A percentile compares a stretch with the other conserved stretches of the same genome.
Conservation (phyloP, 371 early-diverging fungal species). For the Mucor velutinosus region DNA sequence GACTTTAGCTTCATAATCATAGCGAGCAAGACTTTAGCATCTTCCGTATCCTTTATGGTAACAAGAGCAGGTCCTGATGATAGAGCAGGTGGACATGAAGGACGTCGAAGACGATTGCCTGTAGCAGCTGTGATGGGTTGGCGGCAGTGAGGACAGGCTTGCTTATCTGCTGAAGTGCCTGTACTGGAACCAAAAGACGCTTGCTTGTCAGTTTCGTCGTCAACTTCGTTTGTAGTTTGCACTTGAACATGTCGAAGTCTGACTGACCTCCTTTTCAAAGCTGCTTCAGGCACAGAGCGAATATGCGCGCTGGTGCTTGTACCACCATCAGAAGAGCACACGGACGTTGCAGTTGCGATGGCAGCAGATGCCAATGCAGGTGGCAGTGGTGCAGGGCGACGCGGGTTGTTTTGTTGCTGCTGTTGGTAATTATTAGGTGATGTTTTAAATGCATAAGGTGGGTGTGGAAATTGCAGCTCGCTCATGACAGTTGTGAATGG, state of each 20-base stretch:
- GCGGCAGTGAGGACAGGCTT: conserved; percentile 41
- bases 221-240: conserved; percentile 20
- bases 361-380: conserved; percentile 40
- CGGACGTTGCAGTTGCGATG: conserved; percentile 26
- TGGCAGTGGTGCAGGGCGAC: conserved; percentile 40
- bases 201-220: not conserved
- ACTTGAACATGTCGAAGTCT: conserved; percentile 43
- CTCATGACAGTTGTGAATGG: conserved; percentile 14
- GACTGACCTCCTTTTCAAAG: conserved; percentile 36
- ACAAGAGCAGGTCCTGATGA: conserved; percentile 17
- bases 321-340: conserved; percentile 7
- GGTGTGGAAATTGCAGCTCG: conserved; percentile 33
- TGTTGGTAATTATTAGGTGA: not conserved
- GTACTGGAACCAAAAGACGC: not conserved
- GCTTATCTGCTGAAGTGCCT: not conserved
- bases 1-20: conserved; percentile 37
- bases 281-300: conserved; percentile 34
- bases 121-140: not conserved
- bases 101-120: conserved; percentile 12
- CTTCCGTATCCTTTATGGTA: not conserved
- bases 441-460: conserved; percentile 21
- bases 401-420: conserved; percentile 17
- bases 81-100: conserved; percentile 39
- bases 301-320: not conserved
- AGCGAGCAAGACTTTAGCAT: conserved; percentile 16